phyloP scores from a whole-genome alignment of 2,329 filamentous ascomycete genomes.

The Penicillium hordei region DNA sequence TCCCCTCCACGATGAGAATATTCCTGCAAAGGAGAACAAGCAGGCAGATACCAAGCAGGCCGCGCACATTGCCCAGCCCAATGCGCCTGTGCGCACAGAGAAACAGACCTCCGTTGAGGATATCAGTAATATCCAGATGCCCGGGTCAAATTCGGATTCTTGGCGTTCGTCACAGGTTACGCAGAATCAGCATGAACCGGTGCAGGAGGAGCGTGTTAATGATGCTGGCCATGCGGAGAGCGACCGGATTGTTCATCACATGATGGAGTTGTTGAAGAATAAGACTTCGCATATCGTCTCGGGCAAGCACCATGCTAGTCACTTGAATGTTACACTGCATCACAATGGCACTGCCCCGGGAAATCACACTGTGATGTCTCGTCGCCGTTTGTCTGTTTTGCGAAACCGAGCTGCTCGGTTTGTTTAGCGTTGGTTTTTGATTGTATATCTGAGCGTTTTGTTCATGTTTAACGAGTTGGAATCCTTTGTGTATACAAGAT shows the following conservation, averaged over 20 bases:
- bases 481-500: conserved; percentile 13
- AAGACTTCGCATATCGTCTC: conserved; percentile 15
- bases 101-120: conserved; percentile 11
- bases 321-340: conserved; percentile 8
- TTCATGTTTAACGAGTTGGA: conserved; percentile 8
- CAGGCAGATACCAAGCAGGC: not conserved
- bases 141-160: conserved; percentile 22
- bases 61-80: not conserved
- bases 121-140: conserved; percentile 18
- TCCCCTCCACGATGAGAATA: conserved; percentile 4
- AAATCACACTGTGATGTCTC: conserved; percentile 18
- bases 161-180: conserved; percentile 15
- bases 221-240: conserved; percentile 23
- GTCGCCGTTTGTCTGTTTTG: conserved; percentile 24
- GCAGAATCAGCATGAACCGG: conserved; percentile 15
- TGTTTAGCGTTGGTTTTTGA: not conserved
- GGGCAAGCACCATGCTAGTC: conserved; percentile 18
- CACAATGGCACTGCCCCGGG: conserved; percentile 16
- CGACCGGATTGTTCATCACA: conserved; percentile 14
- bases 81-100: conserved; percentile 9
- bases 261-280: conserved; percentile 21
- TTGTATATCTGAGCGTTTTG: conserved; percentile 4
- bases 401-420: conserved; percentile 16
- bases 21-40: not conserved
- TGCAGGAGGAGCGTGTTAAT: conserved; percentile 21